Evolutionary conservation across 2,329 filamentous ascomycete genomes (phyloP).

Genomic region (Teratosphaeria nubilosa): DNA sequence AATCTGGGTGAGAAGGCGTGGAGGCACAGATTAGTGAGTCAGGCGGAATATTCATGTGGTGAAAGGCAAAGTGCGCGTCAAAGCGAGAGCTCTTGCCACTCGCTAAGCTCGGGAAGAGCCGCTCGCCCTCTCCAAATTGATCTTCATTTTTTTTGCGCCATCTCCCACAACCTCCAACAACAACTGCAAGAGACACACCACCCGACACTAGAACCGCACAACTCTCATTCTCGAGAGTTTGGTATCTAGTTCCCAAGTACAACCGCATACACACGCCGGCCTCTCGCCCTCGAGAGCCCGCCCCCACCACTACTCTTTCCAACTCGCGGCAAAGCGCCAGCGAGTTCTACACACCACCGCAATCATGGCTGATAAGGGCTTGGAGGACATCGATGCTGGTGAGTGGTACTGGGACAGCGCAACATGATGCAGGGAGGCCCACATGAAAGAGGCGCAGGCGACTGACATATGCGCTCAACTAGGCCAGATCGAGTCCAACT

Average conservation of each 20-base stretch:
- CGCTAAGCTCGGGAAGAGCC: background rate
- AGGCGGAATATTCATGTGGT: background rate
- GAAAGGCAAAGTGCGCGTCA: background rate
- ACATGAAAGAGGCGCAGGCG: background rate
- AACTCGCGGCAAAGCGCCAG: slow-evolving; percentile 70
- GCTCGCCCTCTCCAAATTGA: background rate
- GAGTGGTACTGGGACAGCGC: slow-evolving; percentile 37
- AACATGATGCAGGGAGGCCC: background rate
- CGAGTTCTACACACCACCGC: slow-evolving; percentile 46
- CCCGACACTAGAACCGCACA: slow-evolving; percentile 29
- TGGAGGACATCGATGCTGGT: slow-evolving; percentile 96
- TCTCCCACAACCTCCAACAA: slow-evolving; percentile 13
- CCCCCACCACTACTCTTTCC: slow-evolving; percentile 28
- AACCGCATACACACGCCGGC: slow-evolving; percentile 1
- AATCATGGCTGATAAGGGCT: slow-evolving; percentile 99
- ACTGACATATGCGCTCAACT: slow-evolving; percentile 13
- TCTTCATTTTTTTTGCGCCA: background rate
- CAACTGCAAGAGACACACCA: slow-evolving; percentile 17
- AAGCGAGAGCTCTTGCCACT: background rate
- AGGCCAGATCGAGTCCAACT: slow-evolving; percentile 99
- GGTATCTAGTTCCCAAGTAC: slow-evolving; percentile 35
- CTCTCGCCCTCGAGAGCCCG: slow-evolving; percentile 23
- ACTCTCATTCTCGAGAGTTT: slow-evolving; percentile 37
- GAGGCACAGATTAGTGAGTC: background rate
- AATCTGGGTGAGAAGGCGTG: background rate